Evolutionary conservation across 2,329 filamentous ascomycete genomes (phyloP).

Genomic region (Atkinsonella hypoxylon): DNA sequence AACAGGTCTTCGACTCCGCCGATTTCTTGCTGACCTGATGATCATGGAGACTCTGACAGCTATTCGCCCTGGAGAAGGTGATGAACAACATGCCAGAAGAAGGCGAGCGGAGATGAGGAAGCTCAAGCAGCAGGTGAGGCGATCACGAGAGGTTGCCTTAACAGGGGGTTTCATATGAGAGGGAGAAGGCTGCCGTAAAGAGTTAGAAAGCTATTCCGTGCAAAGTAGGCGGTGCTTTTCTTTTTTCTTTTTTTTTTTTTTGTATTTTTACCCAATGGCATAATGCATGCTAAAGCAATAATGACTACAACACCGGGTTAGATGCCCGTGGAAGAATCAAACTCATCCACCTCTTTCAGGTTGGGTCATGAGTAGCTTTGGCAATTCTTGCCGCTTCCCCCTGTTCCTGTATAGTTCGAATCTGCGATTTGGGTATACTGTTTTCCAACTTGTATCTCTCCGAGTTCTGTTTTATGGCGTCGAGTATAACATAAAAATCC

Average conservation of each 20-base stretch:
- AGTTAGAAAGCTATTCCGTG: background rate
- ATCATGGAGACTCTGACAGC: constrained; percentile 34
- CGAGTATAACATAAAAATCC: no score
- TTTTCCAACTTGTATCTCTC: constrained; percentile 12
- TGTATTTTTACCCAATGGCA: constrained; percentile 2
- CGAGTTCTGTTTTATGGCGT: constrained; percentile 8
- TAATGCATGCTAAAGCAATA: constrained; percentile 4
- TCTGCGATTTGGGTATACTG: constrained; percentile 8
- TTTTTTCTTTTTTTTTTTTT: background rate
- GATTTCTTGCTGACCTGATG: constrained; percentile 42
- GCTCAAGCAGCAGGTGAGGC: constrained; percentile 24
- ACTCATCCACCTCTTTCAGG: background rate
- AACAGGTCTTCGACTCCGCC: constrained; percentile 40
- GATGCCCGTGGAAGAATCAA: background rate
- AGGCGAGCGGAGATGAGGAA: constrained; percentile 22
- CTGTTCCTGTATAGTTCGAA: constrained; percentile 2
- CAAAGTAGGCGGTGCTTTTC: background rate
- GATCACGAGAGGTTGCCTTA: constrained; percentile 17
- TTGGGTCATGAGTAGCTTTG: background rate
- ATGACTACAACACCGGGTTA: background rate
- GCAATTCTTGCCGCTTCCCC: background rate
- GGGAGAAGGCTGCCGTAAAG: background rate
- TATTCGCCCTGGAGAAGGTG: constrained; percentile 13
- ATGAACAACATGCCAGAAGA: constrained; percentile 15
- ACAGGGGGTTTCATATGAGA: constrained; percentile 9